These are phyloP conservation scores for Colletotrichum endophyticum DNA, from an alignment of 2,329 filamentous ascomycete genomes.

Conservation along the genomic window DNA sequence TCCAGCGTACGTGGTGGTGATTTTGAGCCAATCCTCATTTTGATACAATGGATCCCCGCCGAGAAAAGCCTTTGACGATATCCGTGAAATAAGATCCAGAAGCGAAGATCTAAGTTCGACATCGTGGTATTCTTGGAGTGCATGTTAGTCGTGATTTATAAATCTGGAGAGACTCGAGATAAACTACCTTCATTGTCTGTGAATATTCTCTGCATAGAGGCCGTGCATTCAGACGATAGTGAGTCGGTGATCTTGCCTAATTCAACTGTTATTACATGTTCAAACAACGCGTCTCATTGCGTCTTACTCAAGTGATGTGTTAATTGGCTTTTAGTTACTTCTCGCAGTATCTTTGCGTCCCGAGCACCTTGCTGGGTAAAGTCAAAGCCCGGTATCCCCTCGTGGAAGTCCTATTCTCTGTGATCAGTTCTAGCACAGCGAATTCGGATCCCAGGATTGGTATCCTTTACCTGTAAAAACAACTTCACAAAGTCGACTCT, in stretches of 20 bases:
- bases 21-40: conserved; percentile 50
- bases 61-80: conserved; percentile 55
- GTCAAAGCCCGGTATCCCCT: background rate
- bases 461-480: background rate
- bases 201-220: background rate
- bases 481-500: background rate
- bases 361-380: conserved; percentile 2
- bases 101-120: background rate
- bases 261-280: background rate
- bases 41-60: conserved; percentile 45
- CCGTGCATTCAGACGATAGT: background rate
- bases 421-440: background rate
- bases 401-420: background rate
- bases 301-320: background rate
- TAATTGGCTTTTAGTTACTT: conserved; percentile 1
- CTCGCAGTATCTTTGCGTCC: background rate
- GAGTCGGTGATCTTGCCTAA: conserved; percentile 1
- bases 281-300: background rate
- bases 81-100: conserved; percentile 44
- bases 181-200: background rate
- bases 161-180: background rate
- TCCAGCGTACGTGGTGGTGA: conserved; percentile 46
- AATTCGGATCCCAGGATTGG: background rate
- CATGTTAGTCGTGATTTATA: background rate
- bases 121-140: conserved; percentile 25